Base-by-base conservation (phyloP, 2,329 filamentous ascomycete genomes). In the Aspergillus sclerotialis region DNA sequence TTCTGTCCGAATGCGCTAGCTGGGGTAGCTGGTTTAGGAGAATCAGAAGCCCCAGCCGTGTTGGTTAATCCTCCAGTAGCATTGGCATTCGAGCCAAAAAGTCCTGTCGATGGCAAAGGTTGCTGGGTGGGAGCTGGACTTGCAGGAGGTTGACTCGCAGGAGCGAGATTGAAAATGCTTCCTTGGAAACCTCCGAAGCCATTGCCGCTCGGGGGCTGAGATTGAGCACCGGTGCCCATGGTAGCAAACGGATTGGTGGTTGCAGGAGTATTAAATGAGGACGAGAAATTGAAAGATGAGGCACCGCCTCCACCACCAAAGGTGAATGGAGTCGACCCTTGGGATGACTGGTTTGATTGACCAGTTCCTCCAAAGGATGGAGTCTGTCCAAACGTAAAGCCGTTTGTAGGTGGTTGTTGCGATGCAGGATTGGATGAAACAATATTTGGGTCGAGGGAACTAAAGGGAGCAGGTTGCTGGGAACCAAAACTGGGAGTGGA, bases 241-340 rank as follows among this genome's bases (percentile, higher is more conserved):
- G 38, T 59, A 18, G 49, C 47, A 35, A 65, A 65, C 11, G 61
- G 61, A 38, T 65, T 64, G 32, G 43, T 56, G 2, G 46, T 12
- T 12, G 42, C 34, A 10, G 52, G 35, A 10, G 48, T 21, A 26
- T 40, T 44, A 17, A 46, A 44, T 14, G 50, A 46, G 8, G 50
- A 35, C 14, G 52, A 50, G 33, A 61, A 61, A 33, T 47, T 56
- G 42, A 63, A 63, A 6, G 49, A 49, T 7, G 58, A 48, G n/a
- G 44, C 42, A 26, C 42, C 42, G 23, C 40, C 39, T 27, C 42
- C 47, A 33, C 49, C 47, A 23, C 56, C 57, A 37, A 60, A 57
- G 18, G 52, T 37, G 34, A 59, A 48, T 12, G 53, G 50, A 17
- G 53, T 44, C 8, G 45, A 37, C 21, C 50, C 47, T 18, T 50